phyloP scores from a whole-genome alignment of 1,284 basidiomycete genomes.

The Stereum hirsutum region DNA sequence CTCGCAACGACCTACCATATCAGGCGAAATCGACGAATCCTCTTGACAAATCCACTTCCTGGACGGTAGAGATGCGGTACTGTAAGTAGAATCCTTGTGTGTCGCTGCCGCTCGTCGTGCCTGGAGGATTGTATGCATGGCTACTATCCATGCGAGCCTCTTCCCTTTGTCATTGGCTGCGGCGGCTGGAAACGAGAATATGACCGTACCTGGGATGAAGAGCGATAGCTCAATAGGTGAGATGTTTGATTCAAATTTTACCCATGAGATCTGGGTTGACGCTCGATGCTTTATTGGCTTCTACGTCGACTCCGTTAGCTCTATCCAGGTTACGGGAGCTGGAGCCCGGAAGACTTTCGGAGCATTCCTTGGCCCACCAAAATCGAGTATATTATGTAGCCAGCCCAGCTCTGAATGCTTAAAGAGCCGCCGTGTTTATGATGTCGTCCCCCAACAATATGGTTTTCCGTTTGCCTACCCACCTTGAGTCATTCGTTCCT shows the following conservation, averaged over 20 bases:
- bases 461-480: constrained; percentile 54
- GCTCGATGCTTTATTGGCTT: constrained; percentile 2
- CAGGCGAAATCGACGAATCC: not conserved
- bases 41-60: too few relatives aligned
- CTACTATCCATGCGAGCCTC: not conserved
- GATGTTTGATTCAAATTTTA: not conserved
- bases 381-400: constrained; percentile 5
- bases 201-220: too few relatives aligned
- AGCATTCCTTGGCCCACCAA: constrained; percentile 3
- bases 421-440: constrained; percentile 7
- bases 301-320: not conserved
- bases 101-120: not conserved
- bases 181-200: too few relatives aligned
- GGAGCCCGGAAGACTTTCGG: not conserved
- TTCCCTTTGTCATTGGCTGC: not conserved
- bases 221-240: too few relatives aligned
- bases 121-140: not conserved
- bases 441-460: constrained; percentile 20
- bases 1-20: not conserved
- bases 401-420: not conserved
- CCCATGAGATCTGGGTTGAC: constrained; percentile 2
- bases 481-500: constrained; percentile 47
- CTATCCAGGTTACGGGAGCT: too few relatives aligned
- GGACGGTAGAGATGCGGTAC: not conserved
- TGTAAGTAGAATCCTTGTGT: not conserved